Evolutionary conservation across 768 basidiomycete genomes (phyloP), one percentile per base, ranked within the genome.

Genomic region (Baorangia bicolor): DNA sequence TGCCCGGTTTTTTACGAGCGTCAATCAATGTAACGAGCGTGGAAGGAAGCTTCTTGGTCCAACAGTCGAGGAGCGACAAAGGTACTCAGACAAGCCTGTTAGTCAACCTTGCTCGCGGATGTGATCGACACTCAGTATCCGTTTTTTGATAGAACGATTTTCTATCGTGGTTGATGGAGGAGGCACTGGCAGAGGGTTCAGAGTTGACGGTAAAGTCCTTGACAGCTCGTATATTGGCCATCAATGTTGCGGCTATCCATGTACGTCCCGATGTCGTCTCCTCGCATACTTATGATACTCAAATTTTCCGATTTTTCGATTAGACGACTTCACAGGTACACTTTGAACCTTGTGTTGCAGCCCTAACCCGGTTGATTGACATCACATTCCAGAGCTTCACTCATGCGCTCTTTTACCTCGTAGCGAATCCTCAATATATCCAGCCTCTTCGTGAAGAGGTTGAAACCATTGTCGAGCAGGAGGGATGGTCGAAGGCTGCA

Each of bases 151-250:
- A 70, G 72, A 64, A 67, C 20, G 74, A 75, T 45, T 37, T 74
- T 38, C 47, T 75, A 4, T 56, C 61, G 9, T 75, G 74, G 72
- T 40, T 72, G 28, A 61, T 73, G 34, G 68, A 69, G 9, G 63
- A 61, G 9, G 69, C n/a, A n/a, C n/a, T n/a, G n/a, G n/a, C 64
- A 5, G 20, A 53, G 1, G 52, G 59, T 42, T 21, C 61, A 18
- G 55, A 68, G 35, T 10, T 48, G 23, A 48, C 65, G 0, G n/a
- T 53, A 5, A 28, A 56, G n/a, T 20, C 67, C 68, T 55, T 75
- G 60, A 51, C 51, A 4, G 13, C 12, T 6, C 50, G 61, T 13
- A 11, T 62, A 2, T n/a, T 62, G 43, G 2, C 0, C 28, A 1
- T 45, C 12, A 30, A 45, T 20, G 8, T 45, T 12, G n/a, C 18